These are phyloP conservation scores for Carpinus viminea DNA, from an alignment of 306 rosid genomes.

Conservation along the genomic window DNA sequence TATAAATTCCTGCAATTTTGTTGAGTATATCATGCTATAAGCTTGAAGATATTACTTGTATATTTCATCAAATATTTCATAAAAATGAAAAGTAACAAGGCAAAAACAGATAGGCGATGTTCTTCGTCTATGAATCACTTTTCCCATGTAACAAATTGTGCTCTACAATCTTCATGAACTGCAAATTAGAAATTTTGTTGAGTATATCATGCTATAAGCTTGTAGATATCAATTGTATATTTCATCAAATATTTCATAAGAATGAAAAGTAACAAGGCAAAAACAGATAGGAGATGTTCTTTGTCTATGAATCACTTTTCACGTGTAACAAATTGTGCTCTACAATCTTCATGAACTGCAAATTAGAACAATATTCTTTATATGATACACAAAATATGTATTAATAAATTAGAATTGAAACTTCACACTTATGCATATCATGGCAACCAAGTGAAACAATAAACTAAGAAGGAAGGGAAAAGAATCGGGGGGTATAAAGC, in stretches of 20 bases:
- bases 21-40: neutral
- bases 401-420: neutral
- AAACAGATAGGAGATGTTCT: neutral
- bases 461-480: neutral
- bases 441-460: neutral
- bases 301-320: neutral
- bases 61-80: neutral
- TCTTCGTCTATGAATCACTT: neutral
- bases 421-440: neutral
- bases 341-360: neutral
- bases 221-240: neutral
- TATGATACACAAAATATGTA: neutral
- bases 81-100: neutral
- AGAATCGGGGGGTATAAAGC: neutral
- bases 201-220: neutral
- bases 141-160: neutral
- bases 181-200: neutral
- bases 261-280: neutral
- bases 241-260: neutral
- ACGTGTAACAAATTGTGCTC: neutral
- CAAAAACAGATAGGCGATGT: neutral
- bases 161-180: conserved; percentile 3
- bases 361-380: neutral
- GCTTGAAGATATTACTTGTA: neutral
- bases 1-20: conserved; percentile 3